These are phyloP conservation scores for Calocybe indica DNA, from an alignment of 768 basidiomycete species.

Conservation along the genomic window DNA sequence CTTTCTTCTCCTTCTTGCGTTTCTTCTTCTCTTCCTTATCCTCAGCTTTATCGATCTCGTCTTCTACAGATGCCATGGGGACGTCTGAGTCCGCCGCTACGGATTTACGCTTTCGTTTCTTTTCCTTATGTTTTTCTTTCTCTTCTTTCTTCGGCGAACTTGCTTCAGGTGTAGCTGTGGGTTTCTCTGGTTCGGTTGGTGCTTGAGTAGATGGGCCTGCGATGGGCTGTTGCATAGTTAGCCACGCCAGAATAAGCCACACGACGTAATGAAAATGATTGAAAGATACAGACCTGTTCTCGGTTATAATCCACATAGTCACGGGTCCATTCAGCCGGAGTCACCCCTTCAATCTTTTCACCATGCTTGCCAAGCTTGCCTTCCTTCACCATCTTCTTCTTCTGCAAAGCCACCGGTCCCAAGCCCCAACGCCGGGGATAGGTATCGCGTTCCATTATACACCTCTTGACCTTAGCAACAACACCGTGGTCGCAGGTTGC, in stretches of 20 bases:
- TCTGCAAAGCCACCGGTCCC: constrained; percentile 93
- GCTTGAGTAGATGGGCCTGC: constrained; percentile 15
- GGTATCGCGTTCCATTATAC: constrained; percentile 99
- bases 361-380: constrained; percentile 96
- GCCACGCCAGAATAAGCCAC: constrained; percentile 21
- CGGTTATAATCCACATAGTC: constrained; percentile 93
- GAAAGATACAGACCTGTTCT: constrained; percentile 31
- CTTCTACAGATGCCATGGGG: constrained; percentile 32
- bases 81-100: constrained; percentile 43
- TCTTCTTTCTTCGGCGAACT: constrained; percentile 19
- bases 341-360: constrained; percentile 79
- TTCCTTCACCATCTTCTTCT: constrained; percentile 99
- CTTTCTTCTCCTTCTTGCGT: constrained; percentile 61
- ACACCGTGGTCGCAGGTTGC: constrained; percentile 98
- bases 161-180: constrained; percentile 9
- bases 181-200: constrained; percentile 14
- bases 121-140: constrained; percentile 65
- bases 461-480: constrained; percentile 97
- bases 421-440: constrained; percentile 98
- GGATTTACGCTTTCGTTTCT: constrained; percentile 82
- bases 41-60: constrained; percentile 14
- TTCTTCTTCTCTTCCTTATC: constrained; percentile 51
- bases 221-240: constrained; percentile 19
- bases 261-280: constrained; percentile 6
- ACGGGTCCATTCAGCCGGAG: constrained; percentile 85